These are phyloP conservation scores for Vachellia pachyceras DNA, from an alignment of 306 rosid genomes.

Conservation along the genomic window DNA sequence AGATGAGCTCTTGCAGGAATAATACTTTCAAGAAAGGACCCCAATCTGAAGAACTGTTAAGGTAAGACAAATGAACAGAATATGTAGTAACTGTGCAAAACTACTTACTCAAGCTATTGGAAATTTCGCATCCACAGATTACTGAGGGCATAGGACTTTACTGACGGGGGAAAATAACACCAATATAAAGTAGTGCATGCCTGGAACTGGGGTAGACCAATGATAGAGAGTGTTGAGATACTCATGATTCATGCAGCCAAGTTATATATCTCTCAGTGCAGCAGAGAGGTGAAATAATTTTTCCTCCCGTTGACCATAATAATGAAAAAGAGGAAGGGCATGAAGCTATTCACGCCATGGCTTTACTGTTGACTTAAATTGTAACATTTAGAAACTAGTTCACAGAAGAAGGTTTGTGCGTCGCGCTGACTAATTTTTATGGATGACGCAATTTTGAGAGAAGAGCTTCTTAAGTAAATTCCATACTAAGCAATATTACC, in stretches of 20 bases:
- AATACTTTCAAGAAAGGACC: no score
- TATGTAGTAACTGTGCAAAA: conserved; percentile 20
- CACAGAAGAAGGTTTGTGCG: not conserved
- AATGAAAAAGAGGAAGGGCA: not conserved
- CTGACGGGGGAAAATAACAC: no score
- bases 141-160: not conserved
- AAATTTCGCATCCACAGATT: not conserved
- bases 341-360: conserved; percentile 6
- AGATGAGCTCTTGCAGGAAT: not conserved
- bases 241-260: not conserved
- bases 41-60: no score
- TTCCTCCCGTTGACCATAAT: not conserved
- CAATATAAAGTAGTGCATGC: not conserved
- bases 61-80: not conserved
- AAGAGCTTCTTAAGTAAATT: not conserved
- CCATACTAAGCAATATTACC: not conserved
- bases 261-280: not conserved
- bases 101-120: not conserved
- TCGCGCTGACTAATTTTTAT: not conserved
- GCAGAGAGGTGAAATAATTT: not conserved
- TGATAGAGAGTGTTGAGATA: not conserved
- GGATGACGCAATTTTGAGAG: not conserved
- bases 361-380: not conserved
- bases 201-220: not conserved
- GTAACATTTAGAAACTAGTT: conserved; percentile 3